Base-by-base conservation (phyloP, 768 basidiomycete species). In the Amanita phalloides region DNA sequence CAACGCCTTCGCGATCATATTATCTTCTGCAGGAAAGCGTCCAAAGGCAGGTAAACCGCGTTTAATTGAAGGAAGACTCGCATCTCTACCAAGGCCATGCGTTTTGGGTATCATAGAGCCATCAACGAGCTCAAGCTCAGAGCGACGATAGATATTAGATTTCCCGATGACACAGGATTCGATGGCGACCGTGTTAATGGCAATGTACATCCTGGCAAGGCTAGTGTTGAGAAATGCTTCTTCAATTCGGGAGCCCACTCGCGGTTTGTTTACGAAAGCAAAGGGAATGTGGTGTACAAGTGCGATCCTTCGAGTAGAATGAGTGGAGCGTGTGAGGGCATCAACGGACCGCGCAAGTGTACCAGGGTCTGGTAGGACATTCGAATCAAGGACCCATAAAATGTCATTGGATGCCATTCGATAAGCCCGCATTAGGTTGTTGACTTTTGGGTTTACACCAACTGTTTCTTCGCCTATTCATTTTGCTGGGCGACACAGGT, bases 91-190 rank as follows among this genome's bases (percentile, higher is more conserved):
- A 20, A 14, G 21, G 2, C 28, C 35, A 33, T 28, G n/a, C 3
- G 20, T 26, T 26, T 42, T 52, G 54, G 81, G 81, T 55, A 76
- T 77, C 47, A 86, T 64, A 1, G 81, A 77, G 14, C 80, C 86
- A 55, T 84, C 81, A 51, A 91, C 74, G 25, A 76, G 76, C 52
- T 90, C 84, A 45, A 98, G 64, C 65, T 95, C 91, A 28, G 90
- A 90, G 43, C 90, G 86, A 41, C 90, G 83, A 66, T 93, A 98
- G 45, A 99, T 62, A 64, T 92, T 93, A 37, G 92, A 95, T 69
- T 99, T 99, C 56, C 96, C 96, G 54, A 96, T 85, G 3, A 98
- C 92, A 60, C 96, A 99, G 1, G 93, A 95, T 51, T 96, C 95
- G 39, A 93, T 68, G 9, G 87, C 90, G 42, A 87, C 70, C 0